Conservation (phyloP, 2,329 filamentous ascomycete genomes). For the Penicillium sp. region DNA sequence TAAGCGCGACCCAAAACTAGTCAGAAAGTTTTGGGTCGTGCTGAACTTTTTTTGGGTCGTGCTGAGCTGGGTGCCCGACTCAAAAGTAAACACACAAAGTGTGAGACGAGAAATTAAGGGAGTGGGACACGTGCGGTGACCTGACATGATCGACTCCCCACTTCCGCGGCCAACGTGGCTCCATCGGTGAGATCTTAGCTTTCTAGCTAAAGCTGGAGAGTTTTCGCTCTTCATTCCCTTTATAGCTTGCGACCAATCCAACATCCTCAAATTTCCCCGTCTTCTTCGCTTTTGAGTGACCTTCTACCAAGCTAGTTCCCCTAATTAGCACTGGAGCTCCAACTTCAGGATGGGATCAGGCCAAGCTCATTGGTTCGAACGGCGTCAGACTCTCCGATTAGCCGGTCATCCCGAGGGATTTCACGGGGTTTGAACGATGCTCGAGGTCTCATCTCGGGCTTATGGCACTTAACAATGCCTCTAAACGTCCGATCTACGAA, state of each 20-base stretch:
- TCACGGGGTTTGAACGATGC: neutral
- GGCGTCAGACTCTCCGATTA: neutral
- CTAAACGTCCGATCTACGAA: neutral
- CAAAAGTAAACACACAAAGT: neutral
- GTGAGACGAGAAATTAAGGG: neutral
- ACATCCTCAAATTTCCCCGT: neutral
- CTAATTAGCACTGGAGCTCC: neutral
- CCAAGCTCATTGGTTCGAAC: neutral
- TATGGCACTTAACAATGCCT: neutral
- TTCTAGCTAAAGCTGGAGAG: neutral
- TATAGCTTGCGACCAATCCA: neutral
- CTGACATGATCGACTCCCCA: conserved; percentile 20
- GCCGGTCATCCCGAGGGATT: neutral
- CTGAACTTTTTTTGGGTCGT: too few relatives aligned
- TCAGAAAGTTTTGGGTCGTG: too few relatives aligned
- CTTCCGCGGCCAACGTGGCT: conserved; percentile 21
- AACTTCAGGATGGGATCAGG: neutral
- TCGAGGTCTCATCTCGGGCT: neutral
- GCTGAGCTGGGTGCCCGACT: too few relatives aligned
- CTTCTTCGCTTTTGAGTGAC: neutral
- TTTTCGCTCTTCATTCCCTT: conserved; percentile 1
- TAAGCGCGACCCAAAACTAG: too few relatives aligned
- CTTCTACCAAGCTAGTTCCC: neutral
- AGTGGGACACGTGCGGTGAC: conserved; percentile 18
- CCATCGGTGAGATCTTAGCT: conserved; percentile 8